These are phyloP conservation scores for Aspergillus phoenicis DNA, from an alignment of 2,329 filamentous ascomycete genomes.

Conservation along the genomic window DNA sequence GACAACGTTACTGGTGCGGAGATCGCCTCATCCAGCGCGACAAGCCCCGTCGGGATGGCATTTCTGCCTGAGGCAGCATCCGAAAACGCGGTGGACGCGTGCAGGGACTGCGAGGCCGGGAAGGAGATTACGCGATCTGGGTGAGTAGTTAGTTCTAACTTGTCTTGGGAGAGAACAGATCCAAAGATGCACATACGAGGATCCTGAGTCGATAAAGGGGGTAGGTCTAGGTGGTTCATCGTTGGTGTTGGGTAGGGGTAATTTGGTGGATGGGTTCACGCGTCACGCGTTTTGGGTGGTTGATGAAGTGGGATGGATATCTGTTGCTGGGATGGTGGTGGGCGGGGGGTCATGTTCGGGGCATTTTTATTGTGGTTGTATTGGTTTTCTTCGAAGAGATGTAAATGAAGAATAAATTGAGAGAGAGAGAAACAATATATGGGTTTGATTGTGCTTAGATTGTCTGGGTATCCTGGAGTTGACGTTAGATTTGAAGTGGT, in stretches of 20 bases:
- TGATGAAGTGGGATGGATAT: too few relatives aligned
- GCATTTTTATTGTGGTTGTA: background rate
- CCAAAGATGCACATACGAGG: constrained; percentile 28
- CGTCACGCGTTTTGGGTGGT: background rate
- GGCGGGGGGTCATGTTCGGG: background rate
- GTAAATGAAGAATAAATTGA: too few relatives aligned
- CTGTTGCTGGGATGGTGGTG: background rate
- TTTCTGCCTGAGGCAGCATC: constrained; percentile 12
- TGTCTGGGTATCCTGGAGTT: background rate
- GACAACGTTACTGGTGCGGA: constrained; percentile 12
- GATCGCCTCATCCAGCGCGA: constrained; percentile 49
- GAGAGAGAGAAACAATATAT: too few relatives aligned
- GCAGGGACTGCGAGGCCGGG: constrained; percentile 41
- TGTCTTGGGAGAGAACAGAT: background rate
- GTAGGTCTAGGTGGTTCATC: constrained; percentile 33
- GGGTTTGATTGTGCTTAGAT: too few relatives aligned
- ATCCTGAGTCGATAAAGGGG: constrained; percentile 35
- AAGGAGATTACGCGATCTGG: constrained; percentile 37
- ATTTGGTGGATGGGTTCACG: background rate
- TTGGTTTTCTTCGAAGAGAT: background rate
- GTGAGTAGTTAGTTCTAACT: constrained; percentile 4
- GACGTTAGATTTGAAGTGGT: background rate
- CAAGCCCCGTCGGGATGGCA: constrained; percentile 48
- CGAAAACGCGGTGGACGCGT: constrained; percentile 26
- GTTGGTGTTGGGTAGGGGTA: background rate